Base-by-base conservation (phyloP, 768 basidiomycete species). In the Kondoa subrosea region DNA sequence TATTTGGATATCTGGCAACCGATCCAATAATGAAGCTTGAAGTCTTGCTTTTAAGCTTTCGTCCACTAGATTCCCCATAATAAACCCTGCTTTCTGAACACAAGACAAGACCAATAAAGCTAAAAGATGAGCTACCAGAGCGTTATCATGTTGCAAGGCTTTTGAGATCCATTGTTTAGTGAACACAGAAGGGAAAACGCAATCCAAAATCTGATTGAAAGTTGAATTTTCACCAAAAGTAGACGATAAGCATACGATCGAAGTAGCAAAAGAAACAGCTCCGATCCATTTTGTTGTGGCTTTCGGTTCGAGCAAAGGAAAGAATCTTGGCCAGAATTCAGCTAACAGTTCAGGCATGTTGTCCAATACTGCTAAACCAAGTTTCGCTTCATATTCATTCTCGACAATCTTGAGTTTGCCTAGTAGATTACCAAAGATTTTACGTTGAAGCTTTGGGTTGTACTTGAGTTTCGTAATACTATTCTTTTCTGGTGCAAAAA, bases 221-320 rank as follows among this genome's bases (percentile, higher is more conserved):
- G 33, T 40, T 58, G 31, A 69, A 8, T 68, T 72, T 12, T 56
- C 56, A 26, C 75, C 30, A 75, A 29, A 57, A 57, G 66, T 34
- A 56, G 14, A 34, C 66, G 68, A 58, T 71, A 62, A 80, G 78
- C 87, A 86, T 64, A 95, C 81, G 65, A 96, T 82, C 4, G 81
- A 81, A 1, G 86, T 88, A 56, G 89, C 83, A 74, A 91, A 87
- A 2, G 88, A 80, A 71, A 95, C 85, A 68, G 91, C 93, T 0
- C 87, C 83, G 33, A 96, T 85, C 91, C 93, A 97, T 74, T 86
- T 87, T 0, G 87, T 87, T 0, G 88, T 88, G 3, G 91, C 81
- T 1, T 90, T 84, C 0, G 91, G 89, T 72, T 93, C 90, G 2
- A 92, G 80, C 0, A 88, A 69, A 29, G 61, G 59, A 2, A 72